Percentiles rank a stretch among this genome's conserved stretches.
Evolutionary conservation across 2,329 filamentous ascomycete species (phyloP).

Genomic region (Huntiella bhutanensis): DNA sequence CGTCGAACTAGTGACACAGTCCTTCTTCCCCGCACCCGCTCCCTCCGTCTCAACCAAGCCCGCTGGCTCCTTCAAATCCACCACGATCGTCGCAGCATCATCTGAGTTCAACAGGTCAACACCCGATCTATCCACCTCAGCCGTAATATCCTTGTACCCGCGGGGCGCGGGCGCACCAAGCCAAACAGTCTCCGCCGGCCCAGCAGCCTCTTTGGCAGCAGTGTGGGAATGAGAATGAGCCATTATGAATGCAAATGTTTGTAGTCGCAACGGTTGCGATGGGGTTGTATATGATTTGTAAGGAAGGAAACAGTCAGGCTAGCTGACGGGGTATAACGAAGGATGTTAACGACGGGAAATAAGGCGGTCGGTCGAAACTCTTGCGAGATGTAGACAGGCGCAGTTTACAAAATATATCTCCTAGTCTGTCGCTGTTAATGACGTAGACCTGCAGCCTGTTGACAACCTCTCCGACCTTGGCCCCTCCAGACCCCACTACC

Average conservation of each 20-base stretch:
- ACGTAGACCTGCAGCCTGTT: too few relatives aligned
- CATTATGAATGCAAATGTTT: background rate
- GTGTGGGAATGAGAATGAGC: background rate
- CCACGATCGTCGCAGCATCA: constrained; percentile 51
- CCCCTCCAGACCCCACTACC: too few relatives aligned
- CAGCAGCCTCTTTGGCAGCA: background rate
- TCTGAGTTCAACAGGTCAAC: constrained; percentile 81
- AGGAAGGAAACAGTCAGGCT: too few relatives aligned
- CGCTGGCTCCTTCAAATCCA: constrained; percentile 21
- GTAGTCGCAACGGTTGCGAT: too few relatives aligned
- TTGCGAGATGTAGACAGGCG: too few relatives aligned
- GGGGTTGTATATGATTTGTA: background rate
- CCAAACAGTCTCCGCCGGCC: constrained; percentile 31
- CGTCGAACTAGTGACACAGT: constrained; percentile 92
- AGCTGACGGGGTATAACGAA: too few relatives aligned
- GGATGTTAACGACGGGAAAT: too few relatives aligned
- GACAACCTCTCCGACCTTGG: too few relatives aligned
- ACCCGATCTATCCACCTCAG: constrained; percentile 58
- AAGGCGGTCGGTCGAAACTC: too few relatives aligned
- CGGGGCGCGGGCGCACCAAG: constrained; percentile 55
- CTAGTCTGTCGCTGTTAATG: too few relatives aligned
- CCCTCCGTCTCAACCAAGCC: constrained; percentile 25
- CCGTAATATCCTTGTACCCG: constrained; percentile 68
- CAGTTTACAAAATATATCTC: too few relatives aligned
- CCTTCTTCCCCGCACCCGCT: constrained; percentile 28